A percentile compares a stretch with the other conserved stretches of the same genome.
phyloP scores from a whole-genome alignment of 2,329 filamentous ascomycete species.

The Trichoderma sp. region DNA sequence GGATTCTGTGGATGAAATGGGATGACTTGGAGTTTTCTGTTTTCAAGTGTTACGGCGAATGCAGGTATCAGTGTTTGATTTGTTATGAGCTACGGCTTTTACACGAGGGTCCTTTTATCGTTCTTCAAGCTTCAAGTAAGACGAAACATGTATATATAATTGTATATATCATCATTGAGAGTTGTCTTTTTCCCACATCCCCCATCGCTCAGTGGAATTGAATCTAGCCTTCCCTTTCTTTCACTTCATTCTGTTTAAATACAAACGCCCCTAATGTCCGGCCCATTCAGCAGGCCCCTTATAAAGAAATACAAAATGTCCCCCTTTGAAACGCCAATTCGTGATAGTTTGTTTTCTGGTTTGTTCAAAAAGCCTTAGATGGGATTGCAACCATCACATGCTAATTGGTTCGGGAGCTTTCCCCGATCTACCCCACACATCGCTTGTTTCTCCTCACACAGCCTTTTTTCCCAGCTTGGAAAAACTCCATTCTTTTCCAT shows the following conservation, averaged over 20 bases:
- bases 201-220: neutral
- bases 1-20: neutral
- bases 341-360: constrained; percentile 5
- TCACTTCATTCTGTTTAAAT: neutral
- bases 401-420: neutral
- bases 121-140: neutral
- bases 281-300: neutral
- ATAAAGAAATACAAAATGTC: neutral
- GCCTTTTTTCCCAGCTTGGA: neutral
- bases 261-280: constrained; percentile 11
- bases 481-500: neutral
- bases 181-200: neutral
- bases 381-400: neutral
- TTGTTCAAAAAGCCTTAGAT: neutral
- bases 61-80: neutral
- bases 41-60: neutral
- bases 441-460: neutral
- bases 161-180: neutral
- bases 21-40: neutral
- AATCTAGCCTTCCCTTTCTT: neutral
- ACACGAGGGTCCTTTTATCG: neutral
- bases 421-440: neutral
- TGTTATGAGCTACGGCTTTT: neutral
- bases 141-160: neutral
- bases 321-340: constrained; percentile 11